Evolutionary conservation across 352 stramenopile species (phyloP).

Genomic region (Phytopythium kandeliae): DNA sequence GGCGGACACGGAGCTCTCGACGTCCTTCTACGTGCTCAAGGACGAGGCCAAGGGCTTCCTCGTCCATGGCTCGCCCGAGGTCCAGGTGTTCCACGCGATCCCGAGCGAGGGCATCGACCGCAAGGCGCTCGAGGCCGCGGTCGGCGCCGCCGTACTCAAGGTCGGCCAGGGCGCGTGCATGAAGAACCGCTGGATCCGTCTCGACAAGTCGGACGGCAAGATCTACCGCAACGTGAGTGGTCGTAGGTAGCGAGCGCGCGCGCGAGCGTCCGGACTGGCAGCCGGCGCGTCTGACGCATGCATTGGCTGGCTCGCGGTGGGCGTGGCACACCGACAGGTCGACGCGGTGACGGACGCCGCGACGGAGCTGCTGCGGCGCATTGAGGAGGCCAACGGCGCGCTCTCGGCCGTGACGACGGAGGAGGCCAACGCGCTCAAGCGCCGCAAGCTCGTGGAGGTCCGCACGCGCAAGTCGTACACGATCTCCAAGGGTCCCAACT

Average conservation of each 20-base stretch:
- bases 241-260: no score
- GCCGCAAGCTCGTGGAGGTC: slow-evolving; percentile 74
- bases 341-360: slow-evolving; percentile 60
- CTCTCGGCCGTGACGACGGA: slow-evolving; percentile 63
- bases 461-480: slow-evolving; percentile 93
- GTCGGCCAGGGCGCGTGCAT: slow-evolving; percentile 96
- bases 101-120: slow-evolving; percentile 63
- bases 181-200: slow-evolving; percentile 97
- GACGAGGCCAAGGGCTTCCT: slow-evolving; percentile 85
- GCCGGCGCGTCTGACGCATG: no score
- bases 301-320: no score
- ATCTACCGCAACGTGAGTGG: slow-evolving; percentile 70
- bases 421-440: slow-evolving; percentile 78
- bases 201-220: slow-evolving; percentile 89
- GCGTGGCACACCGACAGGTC: slow-evolving; percentile 15
- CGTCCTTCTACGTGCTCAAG: slow-evolving; percentile 92
- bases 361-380: slow-evolving; percentile 84
- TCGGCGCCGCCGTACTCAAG: slow-evolving; percentile 89
- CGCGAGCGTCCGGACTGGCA: no score
- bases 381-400: slow-evolving; percentile 48
- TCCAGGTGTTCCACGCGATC: slow-evolving; percentile 82
- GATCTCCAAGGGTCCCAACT: slow-evolving; percentile 91
- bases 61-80: slow-evolving; percentile 67
- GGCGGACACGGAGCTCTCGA: slow-evolving; percentile 57
- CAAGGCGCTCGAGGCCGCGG: slow-evolving; percentile 68